Conservation (phyloP, 345 rosid genomes). For the Salix dunnii region DNA sequence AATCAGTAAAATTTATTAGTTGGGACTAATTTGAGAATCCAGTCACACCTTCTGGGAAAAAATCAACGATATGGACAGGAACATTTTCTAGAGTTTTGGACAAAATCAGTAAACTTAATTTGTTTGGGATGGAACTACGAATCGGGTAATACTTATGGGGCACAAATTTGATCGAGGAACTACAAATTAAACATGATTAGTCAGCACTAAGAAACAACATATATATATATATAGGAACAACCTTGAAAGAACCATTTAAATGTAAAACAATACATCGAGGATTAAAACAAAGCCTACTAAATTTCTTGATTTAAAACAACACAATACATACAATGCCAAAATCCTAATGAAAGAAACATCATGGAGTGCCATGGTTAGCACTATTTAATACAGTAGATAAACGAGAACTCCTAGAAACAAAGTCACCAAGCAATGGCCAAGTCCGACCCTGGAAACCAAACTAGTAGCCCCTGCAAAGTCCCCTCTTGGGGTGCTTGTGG, state of each 20-base stretch:
- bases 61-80: no score
- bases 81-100: no score
- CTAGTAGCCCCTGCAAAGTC: conserved; percentile 37
- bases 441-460: conserved; percentile 12
- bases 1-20: no score
- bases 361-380: not conserved
- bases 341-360: not conserved
- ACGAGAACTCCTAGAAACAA: conserved; percentile 17
- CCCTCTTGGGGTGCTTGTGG: conserved; percentile 42
- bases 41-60: no score
- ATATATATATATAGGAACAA: not conserved
- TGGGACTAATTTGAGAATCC: no score
- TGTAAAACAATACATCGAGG: not conserved
- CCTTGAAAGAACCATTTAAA: not conserved
- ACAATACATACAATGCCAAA: not conserved
- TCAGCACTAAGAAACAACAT: no score
- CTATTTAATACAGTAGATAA: not conserved
- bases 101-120: no score
- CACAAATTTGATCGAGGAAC: not conserved
- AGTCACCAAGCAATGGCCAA: conserved; percentile 1
- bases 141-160: no score
- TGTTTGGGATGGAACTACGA: no score
- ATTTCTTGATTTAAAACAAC: not conserved
- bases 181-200: not conserved
- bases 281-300: not conserved